phyloP scores from a whole-genome alignment of 2,329 filamentous ascomycete genomes.

The Didymellaceae sp. region DNA sequence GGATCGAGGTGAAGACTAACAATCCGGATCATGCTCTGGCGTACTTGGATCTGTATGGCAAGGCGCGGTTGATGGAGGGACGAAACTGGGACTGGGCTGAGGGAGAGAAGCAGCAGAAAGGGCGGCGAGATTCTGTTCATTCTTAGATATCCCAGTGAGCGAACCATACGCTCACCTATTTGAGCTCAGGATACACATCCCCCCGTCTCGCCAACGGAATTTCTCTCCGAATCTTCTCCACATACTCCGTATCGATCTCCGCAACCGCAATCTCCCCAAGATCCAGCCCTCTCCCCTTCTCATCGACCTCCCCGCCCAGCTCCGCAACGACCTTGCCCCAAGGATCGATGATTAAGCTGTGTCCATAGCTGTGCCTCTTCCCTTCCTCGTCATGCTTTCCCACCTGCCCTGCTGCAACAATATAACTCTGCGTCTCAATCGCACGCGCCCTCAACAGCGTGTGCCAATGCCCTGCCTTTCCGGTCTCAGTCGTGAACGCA shows the following conservation, averaged over 20 bases:
- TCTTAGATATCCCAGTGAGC: neutral
- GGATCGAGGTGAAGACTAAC: constrained; percentile 29
- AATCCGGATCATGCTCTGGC: constrained; percentile 28
- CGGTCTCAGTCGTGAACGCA: constrained; percentile 88
- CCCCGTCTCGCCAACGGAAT: constrained; percentile 65
- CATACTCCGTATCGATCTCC: constrained; percentile 61
- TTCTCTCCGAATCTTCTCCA: constrained; percentile 61
- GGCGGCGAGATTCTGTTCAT: constrained; percentile 14
- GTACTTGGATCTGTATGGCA: constrained; percentile 32
- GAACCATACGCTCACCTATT: constrained; percentile 1
- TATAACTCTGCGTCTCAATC: constrained; percentile 87
- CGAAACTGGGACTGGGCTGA: constrained; percentile 23
- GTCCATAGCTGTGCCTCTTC: constrained; percentile 81
- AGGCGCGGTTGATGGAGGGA: constrained; percentile 34
- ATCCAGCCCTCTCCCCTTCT: constrained; percentile 42
- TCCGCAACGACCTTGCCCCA: constrained; percentile 80
- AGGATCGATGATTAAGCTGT: constrained; percentile 83
- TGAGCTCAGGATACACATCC: constrained; percentile 48
- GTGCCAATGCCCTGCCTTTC: constrained; percentile 81
- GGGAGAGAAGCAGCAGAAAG: constrained; percentile 8
- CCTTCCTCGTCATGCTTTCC: constrained; percentile 70
- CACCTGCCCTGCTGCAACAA: constrained; percentile 81
- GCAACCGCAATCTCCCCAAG: constrained; percentile 53
- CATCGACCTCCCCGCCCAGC: constrained; percentile 59
- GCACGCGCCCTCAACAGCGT: constrained; percentile 78